Percentiles rank a stretch among this genome's conserved stretches.
These are phyloP conservation scores for Blastomyces parvus DNA, from an alignment of 2,329 filamentous ascomycete species.

Conservation along the genomic window DNA sequence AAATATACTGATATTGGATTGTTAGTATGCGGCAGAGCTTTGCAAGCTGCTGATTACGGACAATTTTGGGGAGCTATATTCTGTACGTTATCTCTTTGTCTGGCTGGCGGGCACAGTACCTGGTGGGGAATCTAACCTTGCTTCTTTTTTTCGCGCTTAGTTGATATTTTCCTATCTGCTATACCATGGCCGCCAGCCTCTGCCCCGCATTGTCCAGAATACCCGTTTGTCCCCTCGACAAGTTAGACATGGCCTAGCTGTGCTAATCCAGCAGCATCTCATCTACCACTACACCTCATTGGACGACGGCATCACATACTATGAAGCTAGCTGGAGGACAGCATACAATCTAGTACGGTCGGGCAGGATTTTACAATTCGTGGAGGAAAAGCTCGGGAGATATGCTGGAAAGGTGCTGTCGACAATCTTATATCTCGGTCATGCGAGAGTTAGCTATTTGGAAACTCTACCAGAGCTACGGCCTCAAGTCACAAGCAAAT, in stretches of 20 bases:
- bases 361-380: conserved; percentile 69
- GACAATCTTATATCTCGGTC: conserved; percentile 65
- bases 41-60: conserved; percentile 84
- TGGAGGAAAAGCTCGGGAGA: conserved; percentile 64
- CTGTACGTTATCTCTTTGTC: conserved; percentile 49
- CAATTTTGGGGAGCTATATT: conserved; percentile 80
- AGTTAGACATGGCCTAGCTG: conserved; percentile 68
- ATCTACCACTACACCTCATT: conserved; percentile 61
- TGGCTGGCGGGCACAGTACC: conserved; percentile 10
- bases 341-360: conserved; percentile 75
- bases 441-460: conserved; percentile 50
- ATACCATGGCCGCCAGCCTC: conserved; percentile 65
- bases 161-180: conserved; percentile 74
- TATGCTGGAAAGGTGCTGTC: conserved; percentile 65
- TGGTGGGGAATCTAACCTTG: conserved; percentile 1
- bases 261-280: conserved; percentile 82
- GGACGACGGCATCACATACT: conserved; percentile 57
- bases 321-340: conserved; percentile 71
- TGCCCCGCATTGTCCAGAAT: conserved; percentile 59
- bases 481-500: conserved; percentile 14
- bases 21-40: conserved; percentile 68
- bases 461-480: conserved; percentile 31
- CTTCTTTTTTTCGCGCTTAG: conserved; percentile 39
- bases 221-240: conserved; percentile 66
- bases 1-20: conserved; percentile 18